Evolutionary conservation across 140 eudicot genomes (phyloP), one percentile per base, ranked within the genome.

Genomic region (Erigeron philadelphicus): DNA sequence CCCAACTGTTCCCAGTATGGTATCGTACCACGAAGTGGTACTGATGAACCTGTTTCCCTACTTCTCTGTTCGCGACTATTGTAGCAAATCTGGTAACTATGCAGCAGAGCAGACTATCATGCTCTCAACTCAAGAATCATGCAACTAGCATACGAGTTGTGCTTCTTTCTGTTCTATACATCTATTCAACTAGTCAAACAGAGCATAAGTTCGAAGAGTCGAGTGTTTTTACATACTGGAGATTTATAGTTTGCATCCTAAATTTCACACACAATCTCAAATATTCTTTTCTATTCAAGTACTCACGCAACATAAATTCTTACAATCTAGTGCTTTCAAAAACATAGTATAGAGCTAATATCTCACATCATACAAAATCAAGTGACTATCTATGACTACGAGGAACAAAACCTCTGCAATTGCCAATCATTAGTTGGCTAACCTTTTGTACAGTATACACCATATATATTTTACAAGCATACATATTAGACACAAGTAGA

Each of bases 401-500:
- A 58, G n/a, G 50, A 40, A 40, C 15, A 42, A 9, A 42, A 15
- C 68, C 68, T 42, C n/a, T 8, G 8, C 45, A 17, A 10, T 10
- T 12, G 12, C 18, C 41, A 65, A 19, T 9, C 16, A 42, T 64
- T 15, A 17, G 56, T 21, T 41, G 16, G 38, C 17, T 13, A 18
- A 5, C 41, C 43, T 65, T 17, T 12, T 45, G 18, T 40, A 54
- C 66, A 52, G 64, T 10, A 69, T 40, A 54, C 66, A 52, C 74
- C 11, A 69, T 19, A 41, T 15, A 16, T 35, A 67, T 38, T 49
- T 68, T 19, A 68, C 61, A 68, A 44, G 8, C 19, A 70, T 21
- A 70, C 25, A 70, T 57, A 71, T n/a, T 57, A 43, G 31, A 59
- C 47, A 71, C 38, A 47, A 58, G 43, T 21, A 58, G 57, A 58